Conservation (phyloP, 257 asterid genomes). For the Orobanche coerulescens region DNA sequence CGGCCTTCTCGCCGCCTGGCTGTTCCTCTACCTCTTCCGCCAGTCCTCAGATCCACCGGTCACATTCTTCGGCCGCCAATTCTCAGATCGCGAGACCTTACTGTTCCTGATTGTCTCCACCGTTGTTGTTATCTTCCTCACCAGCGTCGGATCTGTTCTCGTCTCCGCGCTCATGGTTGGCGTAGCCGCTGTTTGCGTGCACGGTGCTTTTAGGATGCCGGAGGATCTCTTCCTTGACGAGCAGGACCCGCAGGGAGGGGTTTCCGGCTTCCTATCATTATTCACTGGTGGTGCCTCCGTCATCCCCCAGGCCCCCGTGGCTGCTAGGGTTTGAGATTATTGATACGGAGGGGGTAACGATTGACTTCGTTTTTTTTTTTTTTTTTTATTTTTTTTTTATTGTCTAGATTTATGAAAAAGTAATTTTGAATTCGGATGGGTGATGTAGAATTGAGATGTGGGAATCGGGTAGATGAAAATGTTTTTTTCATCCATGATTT, state of each 20-base stretch:
- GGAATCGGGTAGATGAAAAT: too few species aligned
- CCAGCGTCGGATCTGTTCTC: slow-evolving; percentile 2
- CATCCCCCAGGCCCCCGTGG: not conserved
- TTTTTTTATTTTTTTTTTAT: not conserved
- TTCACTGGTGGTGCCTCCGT: not conserved
- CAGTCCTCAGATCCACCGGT: not conserved
- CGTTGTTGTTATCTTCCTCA: not conserved
- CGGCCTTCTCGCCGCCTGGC: slow-evolving; percentile 8
- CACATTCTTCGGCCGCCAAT: not conserved
- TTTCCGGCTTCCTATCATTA: not conserved
- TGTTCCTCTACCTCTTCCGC: not conserved
- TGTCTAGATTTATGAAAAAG: not conserved
- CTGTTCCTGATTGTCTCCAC: not conserved
- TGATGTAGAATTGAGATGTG: too few species aligned
- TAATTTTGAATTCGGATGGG: not conserved
- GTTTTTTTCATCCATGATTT: too few species aligned
- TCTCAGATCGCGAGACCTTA: not conserved
- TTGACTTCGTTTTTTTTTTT: not conserved
- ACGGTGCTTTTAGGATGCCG: slow-evolving; percentile 1
- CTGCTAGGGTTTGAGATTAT: not conserved
- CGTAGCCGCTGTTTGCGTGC: not conserved
- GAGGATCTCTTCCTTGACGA: slow-evolving; percentile 1
- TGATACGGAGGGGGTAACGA: not conserved
- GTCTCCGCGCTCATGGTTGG: slow-evolving; percentile 4
- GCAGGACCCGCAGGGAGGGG: not conserved